Evolutionary conservation across 208 protist genomes (phyloP), one percentile per base, ranked within the genome.

Genomic region (Entamoeba invadens): DNA sequence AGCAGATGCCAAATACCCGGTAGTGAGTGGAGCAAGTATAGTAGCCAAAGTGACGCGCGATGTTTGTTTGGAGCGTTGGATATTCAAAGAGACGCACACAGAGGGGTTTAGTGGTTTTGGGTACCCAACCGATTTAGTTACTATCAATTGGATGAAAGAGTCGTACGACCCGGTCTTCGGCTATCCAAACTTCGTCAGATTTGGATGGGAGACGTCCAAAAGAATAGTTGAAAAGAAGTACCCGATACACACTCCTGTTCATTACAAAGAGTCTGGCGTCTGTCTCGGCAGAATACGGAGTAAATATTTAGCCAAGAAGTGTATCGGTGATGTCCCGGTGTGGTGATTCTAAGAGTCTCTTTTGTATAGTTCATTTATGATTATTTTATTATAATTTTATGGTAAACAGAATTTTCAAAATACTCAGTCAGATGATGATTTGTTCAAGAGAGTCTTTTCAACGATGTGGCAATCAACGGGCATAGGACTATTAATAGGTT

Each of bases 21-120:
- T 98, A 46, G 97, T 98, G 35, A 96, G 96, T 12, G 98, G 97
- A 6, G 98, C 98, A 14, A 98, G 97, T 25, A 98, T 98, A 93
- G 96, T 97, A 31, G 98, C 98, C 25, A 98, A 98, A 92, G 94
- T 96, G 35, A 92, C 42, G 18, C 8, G 94, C 10, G 94, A 95
- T 31, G 6, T 21, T 47, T 4, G 35, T 44, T 42, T 95, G 14
- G 16, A 46, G 16, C 35, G 16, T n/a, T 31, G 21, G 25, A 50
- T 5, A 12, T 25, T 14, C 4, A 14, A 42, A 46, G 51, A 94
- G 8, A 31, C 1, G 2, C 12, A 72, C 35, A 18, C 12, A 46
- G 4, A 92, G n/a, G n/a, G n/a, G n/a, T n/a, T n/a, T n/a, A n/a
- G n/a, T 45, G 93, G 93, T 44, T 93, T 51, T 72, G 94, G 94